Conservation (phyloP, 495 filamentous ascomycete genomes). For the Glutinoglossum americanum region DNA sequence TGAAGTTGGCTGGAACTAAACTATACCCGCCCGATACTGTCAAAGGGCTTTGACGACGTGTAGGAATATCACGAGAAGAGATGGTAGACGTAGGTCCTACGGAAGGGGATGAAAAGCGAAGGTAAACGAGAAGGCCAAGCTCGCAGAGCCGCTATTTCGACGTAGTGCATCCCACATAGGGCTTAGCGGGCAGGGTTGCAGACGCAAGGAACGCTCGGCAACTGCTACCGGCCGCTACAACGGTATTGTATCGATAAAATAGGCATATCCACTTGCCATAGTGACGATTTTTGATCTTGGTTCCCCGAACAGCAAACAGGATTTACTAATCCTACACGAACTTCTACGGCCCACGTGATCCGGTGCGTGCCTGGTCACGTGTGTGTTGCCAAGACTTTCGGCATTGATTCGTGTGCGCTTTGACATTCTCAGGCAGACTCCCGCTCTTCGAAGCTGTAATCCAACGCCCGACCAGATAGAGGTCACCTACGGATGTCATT, state of each 20-base stretch:
- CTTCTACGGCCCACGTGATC: too few species aligned
- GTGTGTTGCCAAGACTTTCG: too few species aligned
- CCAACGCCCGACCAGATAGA: neutral
- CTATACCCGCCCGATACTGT: neutral
- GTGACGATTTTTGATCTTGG: too few species aligned
- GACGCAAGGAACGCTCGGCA: neutral
- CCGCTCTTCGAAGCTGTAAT: neutral
- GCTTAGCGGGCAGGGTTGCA: too few species aligned
- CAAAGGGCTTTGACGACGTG: neutral
- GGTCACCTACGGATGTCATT: conserved; percentile 28
- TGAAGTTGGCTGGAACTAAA: neutral
- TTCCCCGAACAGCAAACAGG: too few species aligned
- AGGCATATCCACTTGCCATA: too few species aligned
- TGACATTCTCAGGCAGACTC: neutral
- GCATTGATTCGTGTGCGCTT: too few species aligned
- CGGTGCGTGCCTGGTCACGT: too few species aligned
- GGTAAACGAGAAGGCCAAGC: neutral
- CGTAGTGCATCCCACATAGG: too few species aligned
- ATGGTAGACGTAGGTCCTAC: neutral
- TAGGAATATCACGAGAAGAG: neutral
- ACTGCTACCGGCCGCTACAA: too few species aligned
- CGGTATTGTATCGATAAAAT: too few species aligned
- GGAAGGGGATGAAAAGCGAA: neutral
- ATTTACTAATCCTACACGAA: too few species aligned
- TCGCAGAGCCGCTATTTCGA: neutral